Base-by-base conservation (phyloP, 352 stramenopile species). In the Pythium brassicae region DNA sequence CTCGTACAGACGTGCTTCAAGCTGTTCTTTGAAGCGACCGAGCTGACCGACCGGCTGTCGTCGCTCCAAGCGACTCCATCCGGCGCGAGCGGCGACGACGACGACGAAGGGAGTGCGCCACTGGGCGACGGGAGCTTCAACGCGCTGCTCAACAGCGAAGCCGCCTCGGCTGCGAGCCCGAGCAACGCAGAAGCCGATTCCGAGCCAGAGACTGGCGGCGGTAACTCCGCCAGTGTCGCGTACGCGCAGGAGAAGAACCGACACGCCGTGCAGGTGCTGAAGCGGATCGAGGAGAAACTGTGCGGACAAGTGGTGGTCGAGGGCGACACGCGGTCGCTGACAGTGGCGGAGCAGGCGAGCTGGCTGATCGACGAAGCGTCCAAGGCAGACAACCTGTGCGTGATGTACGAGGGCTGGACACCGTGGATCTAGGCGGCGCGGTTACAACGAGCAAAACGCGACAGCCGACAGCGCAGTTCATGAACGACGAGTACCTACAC, bases 351-450 rank as follows among this genome's bases (percentile, higher is more conserved):
- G 49, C 85, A 95, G 58, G 75, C 82, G n/a, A 71, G 72, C 17
- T 95, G 78, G 79, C 64, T 95, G 5, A 92, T 95, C 44, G 66
- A 80, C 17, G 73, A 91, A 42, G 81, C 85, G 10, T 91, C 83
- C 0, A 90, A 79, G 34, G 71, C 71, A 0, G 83, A 95, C 68
- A 95, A 95, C 54, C 65, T 95, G 5, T 92, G 81, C 42, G 72
- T 89, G 50, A 95, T 95, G 85, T 95, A 95, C 58, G 85, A 95
- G 76, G 85, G 85, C 22, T 95, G 85, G 85, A 95, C 83, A 3
- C 83, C 85, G 20, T 95, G 85, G 85, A 95, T 95, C 54, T 95
- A 80, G 26, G 3, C 23, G 14, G 20, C 17, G 2, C n/a, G 10
- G 19, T 7, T n/a, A n/a, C n/a, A n/a, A n/a, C 12, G 39, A 23